Evolutionary conservation across 306 rosid genomes (phyloP).

Genomic region (Malus orientalis): DNA sequence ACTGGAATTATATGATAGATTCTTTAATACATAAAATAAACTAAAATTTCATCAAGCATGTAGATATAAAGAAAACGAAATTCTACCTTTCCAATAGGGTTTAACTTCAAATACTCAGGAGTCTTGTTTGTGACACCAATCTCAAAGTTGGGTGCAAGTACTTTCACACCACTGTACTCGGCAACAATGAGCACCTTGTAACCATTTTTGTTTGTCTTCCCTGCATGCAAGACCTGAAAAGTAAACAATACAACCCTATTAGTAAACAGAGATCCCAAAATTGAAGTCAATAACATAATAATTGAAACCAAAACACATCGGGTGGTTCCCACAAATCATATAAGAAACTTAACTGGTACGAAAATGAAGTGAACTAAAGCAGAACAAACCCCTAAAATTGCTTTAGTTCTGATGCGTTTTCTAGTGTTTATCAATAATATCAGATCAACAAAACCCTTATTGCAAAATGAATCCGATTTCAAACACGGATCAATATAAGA

Average conservation of each 20-base stretch:
- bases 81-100: slow-evolving; percentile 74
- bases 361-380: not conserved
- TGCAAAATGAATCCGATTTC: not conserved
- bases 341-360: not conserved
- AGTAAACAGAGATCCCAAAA: not conserved
- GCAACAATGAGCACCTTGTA: slow-evolving; percentile 58
- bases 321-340: not conserved
- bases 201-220: slow-evolving; percentile 32
- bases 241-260: not conserved
- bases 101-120: slow-evolving; percentile 68
- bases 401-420: not conserved
- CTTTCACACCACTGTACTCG: slow-evolving; percentile 45
- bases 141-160: slow-evolving; percentile 41
- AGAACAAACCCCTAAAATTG: not conserved
- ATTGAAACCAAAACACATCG: not conserved
- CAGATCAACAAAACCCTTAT: not conserved
- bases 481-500: not conserved
- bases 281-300: not conserved
- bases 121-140: slow-evolving; percentile 70
- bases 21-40: not conserved
- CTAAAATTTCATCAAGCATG: not conserved
- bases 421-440: not conserved
- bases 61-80: not conserved
- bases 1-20: slow-evolving; percentile 23
- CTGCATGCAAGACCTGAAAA: slow-evolving; percentile 53